These are phyloP conservation scores for Dacryopinax primogenitus DNA, from an alignment of 768 basidiomycete species.

Conservation along the genomic window DNA sequence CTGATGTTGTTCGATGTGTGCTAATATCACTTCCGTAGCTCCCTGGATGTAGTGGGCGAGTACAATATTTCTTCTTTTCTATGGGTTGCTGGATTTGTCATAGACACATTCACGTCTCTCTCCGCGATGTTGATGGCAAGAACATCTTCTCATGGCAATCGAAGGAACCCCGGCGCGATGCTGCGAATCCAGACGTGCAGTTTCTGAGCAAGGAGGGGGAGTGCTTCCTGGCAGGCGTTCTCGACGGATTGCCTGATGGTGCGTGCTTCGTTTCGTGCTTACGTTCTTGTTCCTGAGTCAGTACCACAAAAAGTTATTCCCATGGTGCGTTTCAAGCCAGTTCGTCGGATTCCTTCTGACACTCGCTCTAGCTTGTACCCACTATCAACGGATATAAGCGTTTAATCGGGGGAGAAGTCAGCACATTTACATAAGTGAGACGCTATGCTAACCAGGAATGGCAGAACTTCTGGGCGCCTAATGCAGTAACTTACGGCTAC, in stretches of 20 bases:
- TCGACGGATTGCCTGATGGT: constrained; percentile 86
- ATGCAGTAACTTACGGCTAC: constrained; percentile 86
- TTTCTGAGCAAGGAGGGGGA: constrained; percentile 74
- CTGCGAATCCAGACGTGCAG: constrained; percentile 68
- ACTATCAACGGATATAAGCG: constrained; percentile 97
- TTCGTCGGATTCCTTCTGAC: background rate
- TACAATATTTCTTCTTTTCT: background rate
- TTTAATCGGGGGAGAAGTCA: constrained; percentile 71
- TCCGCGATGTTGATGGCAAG: constrained; percentile 51
- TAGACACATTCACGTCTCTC: constrained; percentile 85
- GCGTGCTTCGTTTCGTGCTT: constrained; percentile 20
- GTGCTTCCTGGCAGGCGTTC: constrained; percentile 85
- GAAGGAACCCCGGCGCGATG: constrained; percentile 48
- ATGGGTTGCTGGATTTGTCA: background rate
- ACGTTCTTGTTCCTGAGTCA: background rate
- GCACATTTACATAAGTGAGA: background rate
- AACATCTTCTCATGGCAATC: constrained; percentile 71
- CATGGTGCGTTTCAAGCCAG: background rate
- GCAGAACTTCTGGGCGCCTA: constrained; percentile 78
- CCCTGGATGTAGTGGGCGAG: constrained; percentile 88
- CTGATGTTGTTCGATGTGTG: constrained; percentile 8
- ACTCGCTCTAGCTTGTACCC: constrained; percentile 49
- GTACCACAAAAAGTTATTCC: constrained; percentile 12
- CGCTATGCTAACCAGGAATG: background rate
- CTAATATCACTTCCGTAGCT: constrained; percentile 40